These are phyloP conservation scores for Recurvomyces mirabilis DNA, from an alignment of 495 filamentous ascomycete genomes.

Conservation along the genomic window DNA sequence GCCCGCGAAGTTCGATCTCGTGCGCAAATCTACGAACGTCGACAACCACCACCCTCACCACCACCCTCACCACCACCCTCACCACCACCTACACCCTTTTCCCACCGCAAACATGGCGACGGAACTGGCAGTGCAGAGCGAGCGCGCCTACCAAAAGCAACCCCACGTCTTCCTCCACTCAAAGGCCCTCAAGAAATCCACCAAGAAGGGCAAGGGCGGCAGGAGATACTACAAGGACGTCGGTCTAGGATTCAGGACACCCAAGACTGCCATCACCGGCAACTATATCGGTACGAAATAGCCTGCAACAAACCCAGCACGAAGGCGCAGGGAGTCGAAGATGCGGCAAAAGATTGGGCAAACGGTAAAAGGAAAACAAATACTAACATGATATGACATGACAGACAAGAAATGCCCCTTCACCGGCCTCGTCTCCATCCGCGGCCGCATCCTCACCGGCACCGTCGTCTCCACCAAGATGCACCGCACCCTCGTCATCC, in stretches of 20 bases:
- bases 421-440: slow-evolving; percentile 94
- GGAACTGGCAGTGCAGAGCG: slow-evolving; percentile 29
- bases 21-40: too few relatives aligned
- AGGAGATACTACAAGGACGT: slow-evolving; percentile 99
- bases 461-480: slow-evolving; percentile 80
- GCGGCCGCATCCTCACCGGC: slow-evolving; percentile 98
- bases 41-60: neutral
- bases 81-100: too few relatives aligned
- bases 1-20: too few relatives aligned
- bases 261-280: slow-evolving; percentile 94
- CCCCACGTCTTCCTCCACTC: slow-evolving; percentile 98
- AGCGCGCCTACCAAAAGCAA: slow-evolving; percentile 44
- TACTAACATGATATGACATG: slow-evolving; percentile 10
- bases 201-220: slow-evolving; percentile 69
- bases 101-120: slow-evolving; percentile 29
- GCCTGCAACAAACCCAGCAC: slow-evolving; percentile 29
- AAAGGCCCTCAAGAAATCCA: slow-evolving; percentile 79
- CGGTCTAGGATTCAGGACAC: slow-evolving; percentile 95
- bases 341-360: neutral
- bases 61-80: neutral
- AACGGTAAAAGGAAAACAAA: too few relatives aligned
- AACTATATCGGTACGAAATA: slow-evolving; percentile 97
- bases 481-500: slow-evolving; percentile 77
- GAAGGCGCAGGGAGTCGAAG: neutral
- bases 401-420: slow-evolving; percentile 99